These are phyloP conservation scores for Zancudomyces culisetae DNA, from an alignment of 371 early-diverging fungal genomes.

Conservation along the genomic window DNA sequence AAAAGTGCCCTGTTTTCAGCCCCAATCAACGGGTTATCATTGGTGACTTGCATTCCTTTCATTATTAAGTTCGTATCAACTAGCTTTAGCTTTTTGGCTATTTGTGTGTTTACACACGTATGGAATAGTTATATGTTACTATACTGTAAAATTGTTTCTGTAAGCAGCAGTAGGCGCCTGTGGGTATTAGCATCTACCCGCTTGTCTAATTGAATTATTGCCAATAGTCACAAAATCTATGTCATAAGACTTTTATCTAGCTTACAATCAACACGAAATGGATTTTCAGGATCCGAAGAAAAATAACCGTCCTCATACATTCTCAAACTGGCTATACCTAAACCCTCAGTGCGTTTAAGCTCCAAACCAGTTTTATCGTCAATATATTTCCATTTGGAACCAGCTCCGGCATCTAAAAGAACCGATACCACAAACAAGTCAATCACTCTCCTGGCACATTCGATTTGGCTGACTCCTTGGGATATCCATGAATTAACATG, in stretches of 20 bases:
- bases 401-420: conserved; percentile 85
- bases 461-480: conserved; percentile 24
- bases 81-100: conserved; percentile 4
- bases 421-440: conserved; percentile 81
- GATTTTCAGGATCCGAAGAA: conserved; percentile 32
- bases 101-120: no score
- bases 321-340: conserved; percentile 68
- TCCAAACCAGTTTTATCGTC: conserved; percentile 27
- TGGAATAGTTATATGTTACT: no score
- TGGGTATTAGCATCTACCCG: no score
- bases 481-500: conserved; percentile 13
- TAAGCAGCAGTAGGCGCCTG: no score
- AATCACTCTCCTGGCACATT: conserved; percentile 46
- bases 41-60: conserved; percentile 59
- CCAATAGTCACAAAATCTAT: no score
- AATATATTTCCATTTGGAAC: conserved; percentile 52
- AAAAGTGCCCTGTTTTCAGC: conserved; percentile 55
- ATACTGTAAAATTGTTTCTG: no score
- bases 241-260: no score
- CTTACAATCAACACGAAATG: conserved; percentile 54
- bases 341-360: conserved; percentile 62
- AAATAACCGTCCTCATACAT: conserved; percentile 72
- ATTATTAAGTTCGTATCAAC: conserved; percentile 39
- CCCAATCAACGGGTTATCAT: conserved; percentile 62
- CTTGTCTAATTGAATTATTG: no score